Conservation (phyloP, 176 grass and related monocot genomes). For the Raddia guianensis region DNA sequence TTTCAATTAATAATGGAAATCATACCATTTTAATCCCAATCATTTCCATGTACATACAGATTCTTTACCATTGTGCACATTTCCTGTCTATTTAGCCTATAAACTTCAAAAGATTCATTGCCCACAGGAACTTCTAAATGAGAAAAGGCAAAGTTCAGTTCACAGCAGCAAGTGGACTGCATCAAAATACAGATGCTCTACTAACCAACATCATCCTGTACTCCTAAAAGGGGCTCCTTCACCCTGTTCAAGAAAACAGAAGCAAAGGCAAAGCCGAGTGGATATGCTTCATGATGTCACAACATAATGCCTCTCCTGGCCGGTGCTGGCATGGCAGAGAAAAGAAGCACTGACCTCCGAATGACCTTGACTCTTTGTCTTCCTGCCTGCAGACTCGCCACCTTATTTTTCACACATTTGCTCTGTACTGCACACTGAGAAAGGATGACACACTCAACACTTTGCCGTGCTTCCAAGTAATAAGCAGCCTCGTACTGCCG, state of each 20-base stretch:
- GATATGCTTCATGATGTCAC: not conserved
- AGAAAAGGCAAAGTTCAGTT: not conserved
- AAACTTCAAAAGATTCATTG: not conserved
- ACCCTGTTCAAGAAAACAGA: not conserved
- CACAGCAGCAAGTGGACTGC: not conserved
- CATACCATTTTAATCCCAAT: not conserved
- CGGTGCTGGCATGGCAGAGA: slow-evolving; percentile 8
- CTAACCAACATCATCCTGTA: not conserved
- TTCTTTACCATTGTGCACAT: not conserved
- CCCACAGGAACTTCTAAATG: too few species aligned
- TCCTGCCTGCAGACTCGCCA: not conserved
- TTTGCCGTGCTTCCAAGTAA: slow-evolving; percentile 32
- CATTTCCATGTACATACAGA: not conserved
- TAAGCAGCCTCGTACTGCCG: not conserved
- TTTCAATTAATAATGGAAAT: slow-evolving; percentile 38
- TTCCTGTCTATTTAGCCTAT: not conserved
- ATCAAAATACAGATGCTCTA: not conserved
- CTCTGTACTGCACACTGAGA: not conserved
- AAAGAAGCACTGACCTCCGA: slow-evolving; percentile 3
- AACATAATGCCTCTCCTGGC: not conserved
- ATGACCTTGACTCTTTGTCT: not conserved
- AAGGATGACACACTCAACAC: not conserved
- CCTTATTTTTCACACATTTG: not conserved
- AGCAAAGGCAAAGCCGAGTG: not conserved
- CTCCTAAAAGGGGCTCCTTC: not conserved